These are phyloP conservation scores for Agapanthus africanus DNA, from an alignment of 106 monocot species.

Conservation along the genomic window DNA sequence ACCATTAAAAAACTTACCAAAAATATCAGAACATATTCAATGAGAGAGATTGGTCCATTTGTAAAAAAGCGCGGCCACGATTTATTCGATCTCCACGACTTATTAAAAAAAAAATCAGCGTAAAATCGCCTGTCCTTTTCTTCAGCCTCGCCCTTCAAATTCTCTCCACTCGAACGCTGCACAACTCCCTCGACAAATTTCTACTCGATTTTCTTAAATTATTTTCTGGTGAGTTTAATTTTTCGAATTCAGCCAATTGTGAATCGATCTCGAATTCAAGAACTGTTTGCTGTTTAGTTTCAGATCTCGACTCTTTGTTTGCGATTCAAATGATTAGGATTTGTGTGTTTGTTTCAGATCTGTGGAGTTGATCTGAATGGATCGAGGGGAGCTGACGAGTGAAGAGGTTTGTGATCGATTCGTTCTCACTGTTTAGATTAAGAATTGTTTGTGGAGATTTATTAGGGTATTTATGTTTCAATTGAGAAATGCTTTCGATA, in stretches of 20 bases:
- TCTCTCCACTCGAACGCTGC: too few species aligned
- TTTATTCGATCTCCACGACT: background rate
- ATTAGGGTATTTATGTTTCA: too few species aligned
- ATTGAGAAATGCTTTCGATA: too few species aligned
- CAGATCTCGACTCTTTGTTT: background rate
- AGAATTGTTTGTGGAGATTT: too few species aligned
- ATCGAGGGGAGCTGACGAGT: conserved; percentile 2
- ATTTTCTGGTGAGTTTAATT: background rate
- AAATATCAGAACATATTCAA: too few species aligned
- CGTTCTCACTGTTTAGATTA: background rate
- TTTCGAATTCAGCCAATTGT: too few species aligned
- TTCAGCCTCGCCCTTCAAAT: too few species aligned
- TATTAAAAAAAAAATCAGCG: too few species aligned
- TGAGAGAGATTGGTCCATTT: background rate
- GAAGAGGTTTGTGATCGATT: conserved; percentile 3
- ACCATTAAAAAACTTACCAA: too few species aligned
- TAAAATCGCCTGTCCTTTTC: background rate
- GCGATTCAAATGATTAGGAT: too few species aligned
- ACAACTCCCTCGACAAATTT: too few species aligned
- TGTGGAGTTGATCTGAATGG: conserved; percentile 1
- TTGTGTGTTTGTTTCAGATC: background rate
- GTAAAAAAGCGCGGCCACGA: background rate
- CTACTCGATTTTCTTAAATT: too few species aligned
- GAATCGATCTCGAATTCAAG: background rate
- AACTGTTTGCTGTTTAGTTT: background rate